Base-by-base conservation (phyloP, 1,284 basidiomycete species). In the Sphagnurus paluster region DNA sequence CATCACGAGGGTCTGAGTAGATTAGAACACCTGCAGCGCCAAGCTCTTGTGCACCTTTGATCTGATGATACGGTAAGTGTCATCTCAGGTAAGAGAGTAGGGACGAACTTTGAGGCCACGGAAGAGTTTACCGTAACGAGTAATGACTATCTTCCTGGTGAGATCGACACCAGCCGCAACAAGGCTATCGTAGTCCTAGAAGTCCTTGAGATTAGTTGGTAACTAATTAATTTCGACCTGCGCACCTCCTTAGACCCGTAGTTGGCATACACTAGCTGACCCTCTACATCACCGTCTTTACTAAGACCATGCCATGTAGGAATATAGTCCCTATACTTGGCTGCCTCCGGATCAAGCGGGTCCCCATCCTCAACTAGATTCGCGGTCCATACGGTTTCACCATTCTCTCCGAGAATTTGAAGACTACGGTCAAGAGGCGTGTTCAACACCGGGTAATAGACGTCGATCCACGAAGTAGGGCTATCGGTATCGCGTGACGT, bases 1-100 rank as follows among this genome's bases (percentile, higher is more conserved):
- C 93, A 60, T 97, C 93, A 44, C 83, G 84, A 10, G 90, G 88
- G 67, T 98, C 95, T 11, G 83, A 84, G 69, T 93, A 98, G 57
- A 98, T 94, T 39, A 88, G 65, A 21, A 82, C 70, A 53, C 83
- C 84, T 44, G 70, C 81, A 6, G 84, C 92, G 16, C 94, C 94
- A 3, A 82, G 81, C 53, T 93, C 90, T 58, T 93, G 79, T 2
- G 93, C 92, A 1, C 84, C 80, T 70, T 90, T 80, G 44, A 93
- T 75, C 80, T 93, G 57, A 29, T 28, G 19, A 6, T 26, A 19
- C 7, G 33, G 39, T 32, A 16, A n/a, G 25, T 14, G 38, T 3
- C 33, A 42, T 8, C 21, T 9, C 28, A 23, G 21, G 32, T 34
- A 25, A 37, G 25, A 14, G 40, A 9, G 32, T 39, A 21, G 24